Evolutionary conservation across 495 filamentous ascomycete species (phyloP).

Genomic region (Rusavskia elegans): DNA sequence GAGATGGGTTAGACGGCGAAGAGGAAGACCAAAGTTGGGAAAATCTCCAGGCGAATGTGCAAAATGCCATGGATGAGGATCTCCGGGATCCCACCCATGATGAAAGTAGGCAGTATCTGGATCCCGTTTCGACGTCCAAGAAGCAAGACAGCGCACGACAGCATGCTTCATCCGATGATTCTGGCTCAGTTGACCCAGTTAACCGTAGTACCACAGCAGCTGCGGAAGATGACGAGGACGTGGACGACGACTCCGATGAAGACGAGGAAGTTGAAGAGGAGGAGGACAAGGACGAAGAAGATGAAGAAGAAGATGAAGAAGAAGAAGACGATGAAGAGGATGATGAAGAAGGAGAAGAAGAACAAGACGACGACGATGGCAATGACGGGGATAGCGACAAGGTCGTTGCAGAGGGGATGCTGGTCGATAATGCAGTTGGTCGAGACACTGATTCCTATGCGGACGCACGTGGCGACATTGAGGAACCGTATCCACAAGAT

Average conservation of each 20-base stretch:
- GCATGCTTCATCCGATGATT: too few species aligned
- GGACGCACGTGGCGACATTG: too few species aligned
- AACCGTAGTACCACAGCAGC: slow-evolving; percentile 9
- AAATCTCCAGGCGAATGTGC: slow-evolving; percentile 34
- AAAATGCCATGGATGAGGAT: slow-evolving; percentile 37
- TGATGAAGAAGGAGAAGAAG: slow-evolving; percentile 4
- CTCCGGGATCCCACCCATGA: neutral
- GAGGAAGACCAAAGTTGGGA: slow-evolving; percentile 27
- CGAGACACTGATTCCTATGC: too few species aligned
- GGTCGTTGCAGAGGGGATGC: too few species aligned
- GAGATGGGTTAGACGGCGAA: neutral
- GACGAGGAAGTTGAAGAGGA: slow-evolving; percentile 17
- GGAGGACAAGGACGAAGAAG: slow-evolving; percentile 12
- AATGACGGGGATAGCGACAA: neutral
- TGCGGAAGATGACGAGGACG: slow-evolving; percentile 11
- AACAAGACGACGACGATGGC: slow-evolving; percentile 16
- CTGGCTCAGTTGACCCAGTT: neutral
- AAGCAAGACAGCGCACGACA: too few species aligned
- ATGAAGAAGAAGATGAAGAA: slow-evolving; percentile 15
- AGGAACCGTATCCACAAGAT: too few species aligned
- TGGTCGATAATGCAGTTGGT: too few species aligned
- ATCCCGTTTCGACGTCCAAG: neutral
- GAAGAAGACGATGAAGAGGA: slow-evolving; percentile 7
- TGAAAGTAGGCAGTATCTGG: neutral
- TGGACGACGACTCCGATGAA: slow-evolving; percentile 12